These are phyloP conservation scores for Bryoglossum gracile DNA, from an alignment of 495 filamentous ascomycete species.

Conservation along the genomic window DNA sequence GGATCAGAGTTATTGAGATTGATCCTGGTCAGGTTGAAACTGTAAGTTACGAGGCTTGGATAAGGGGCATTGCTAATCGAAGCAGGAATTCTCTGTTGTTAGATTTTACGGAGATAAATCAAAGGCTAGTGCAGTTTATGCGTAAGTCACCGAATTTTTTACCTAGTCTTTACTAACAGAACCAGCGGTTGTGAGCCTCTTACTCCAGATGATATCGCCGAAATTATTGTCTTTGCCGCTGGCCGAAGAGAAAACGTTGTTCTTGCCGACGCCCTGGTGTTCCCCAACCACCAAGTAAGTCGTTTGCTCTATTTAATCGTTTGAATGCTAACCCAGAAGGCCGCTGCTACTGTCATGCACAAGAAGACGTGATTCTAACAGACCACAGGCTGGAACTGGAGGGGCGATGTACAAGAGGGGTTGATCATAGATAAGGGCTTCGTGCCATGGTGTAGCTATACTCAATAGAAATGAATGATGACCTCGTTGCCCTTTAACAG, in stretches of 20 bases:
- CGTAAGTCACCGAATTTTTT: conserved; percentile 47
- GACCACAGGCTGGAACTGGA: conserved; percentile 29
- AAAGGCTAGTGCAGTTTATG: conserved; percentile 94
- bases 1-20: conserved; percentile 85
- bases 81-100: conserved; percentile 85
- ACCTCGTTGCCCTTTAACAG: no score
- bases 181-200: conserved; percentile 77
- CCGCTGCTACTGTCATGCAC: conserved; percentile 46
- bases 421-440: no score
- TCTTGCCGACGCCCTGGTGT: conserved; percentile 84
- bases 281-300: conserved; percentile 82
- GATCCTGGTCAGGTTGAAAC: conserved; percentile 98
- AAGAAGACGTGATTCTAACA: conserved; percentile 30
- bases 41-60: conserved; percentile 33
- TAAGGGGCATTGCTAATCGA: conserved; percentile 12
- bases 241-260: conserved; percentile 91
- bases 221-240: conserved; percentile 86
- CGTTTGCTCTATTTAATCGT: neutral
- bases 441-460: no score
- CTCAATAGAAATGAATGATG: no score
- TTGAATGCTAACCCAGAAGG: conserved; percentile 15
- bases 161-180: conserved; percentile 18
- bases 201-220: conserved; percentile 91
- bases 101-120: conserved; percentile 86
- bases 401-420: conserved; percentile 34